Conservation (phyloP, 129 eudicot species). For the Lactuca sativa region DNA sequence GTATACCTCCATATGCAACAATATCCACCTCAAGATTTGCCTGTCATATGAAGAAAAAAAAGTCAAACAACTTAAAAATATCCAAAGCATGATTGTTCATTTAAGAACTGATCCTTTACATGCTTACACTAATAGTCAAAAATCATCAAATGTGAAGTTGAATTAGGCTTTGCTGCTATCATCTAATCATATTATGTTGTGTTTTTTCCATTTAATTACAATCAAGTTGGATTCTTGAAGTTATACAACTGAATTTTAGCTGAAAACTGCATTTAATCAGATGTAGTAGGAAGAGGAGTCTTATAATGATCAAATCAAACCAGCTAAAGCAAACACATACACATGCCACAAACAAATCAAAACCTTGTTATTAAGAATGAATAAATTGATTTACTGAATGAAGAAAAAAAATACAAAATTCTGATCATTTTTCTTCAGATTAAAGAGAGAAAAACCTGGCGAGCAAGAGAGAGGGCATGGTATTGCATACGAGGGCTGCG, state of each 20-base stretch:
- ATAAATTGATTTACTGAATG: not conserved
- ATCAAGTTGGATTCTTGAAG: not conserved
- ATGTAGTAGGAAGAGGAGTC: not conserved
- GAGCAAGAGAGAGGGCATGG: conserved; percentile 95
- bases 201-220: not conserved
- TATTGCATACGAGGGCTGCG: conserved; percentile 98
- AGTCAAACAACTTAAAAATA: not conserved
- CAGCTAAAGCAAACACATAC: not conserved
- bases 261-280: not conserved
- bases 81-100: no score
- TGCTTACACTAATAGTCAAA: no score
- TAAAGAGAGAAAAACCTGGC: conserved; percentile 48
- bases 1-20: conserved; percentile 93
- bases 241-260: not conserved
- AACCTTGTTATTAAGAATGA: no score
- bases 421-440: not conserved
- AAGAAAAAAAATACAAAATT: not conserved
- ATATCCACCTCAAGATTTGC: conserved; percentile 79
- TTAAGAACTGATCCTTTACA: no score
- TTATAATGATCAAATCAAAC: not conserved
- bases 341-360: no score
- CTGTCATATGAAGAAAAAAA: conserved; percentile 39
- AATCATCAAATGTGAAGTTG: not conserved
- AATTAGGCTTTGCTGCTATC: not conserved
- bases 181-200: not conserved